phyloP scores from a whole-genome alignment of 192 early-diverging fungal genomes.

The Anaeromyces robustus region DNA sequence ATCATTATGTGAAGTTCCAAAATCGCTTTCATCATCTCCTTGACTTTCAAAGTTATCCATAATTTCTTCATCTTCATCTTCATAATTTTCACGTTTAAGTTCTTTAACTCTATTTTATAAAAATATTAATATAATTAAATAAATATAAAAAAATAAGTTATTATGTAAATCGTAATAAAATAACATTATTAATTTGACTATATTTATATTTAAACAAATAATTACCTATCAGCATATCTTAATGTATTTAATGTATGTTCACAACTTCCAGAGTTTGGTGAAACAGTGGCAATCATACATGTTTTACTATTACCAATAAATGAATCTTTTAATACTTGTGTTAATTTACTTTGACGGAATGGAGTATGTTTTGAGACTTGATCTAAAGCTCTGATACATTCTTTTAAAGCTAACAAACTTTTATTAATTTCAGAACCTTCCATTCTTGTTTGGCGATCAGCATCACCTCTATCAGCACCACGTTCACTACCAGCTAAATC shows the following conservation, averaged over 20 bases:
- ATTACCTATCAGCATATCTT: conserved; percentile 79
- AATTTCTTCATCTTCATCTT: conserved; percentile 10
- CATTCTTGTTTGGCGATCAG: conserved; percentile 88
- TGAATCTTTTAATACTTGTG: conserved; percentile 92
- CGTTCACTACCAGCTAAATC: conserved; percentile 97
- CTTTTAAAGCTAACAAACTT: conserved; percentile 89
- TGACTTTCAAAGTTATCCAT: not conserved
- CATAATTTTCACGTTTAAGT: conserved; percentile 20
- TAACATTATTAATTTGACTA: not conserved
- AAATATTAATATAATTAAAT: too few relatives aligned
- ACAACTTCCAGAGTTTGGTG: conserved; percentile 83
- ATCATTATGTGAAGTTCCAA: conserved; percentile 7
- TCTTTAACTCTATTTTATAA: conserved; percentile 29
- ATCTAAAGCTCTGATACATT: conserved; percentile 94
- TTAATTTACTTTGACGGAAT: conserved; percentile 93
- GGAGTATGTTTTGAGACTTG: conserved; percentile 90
- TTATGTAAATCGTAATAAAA: too few relatives aligned
- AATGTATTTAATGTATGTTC: conserved; percentile 96
- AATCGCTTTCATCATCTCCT: not conserved
- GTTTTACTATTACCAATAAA: conserved; percentile 95
- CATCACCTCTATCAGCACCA: conserved; percentile 88
- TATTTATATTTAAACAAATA: not conserved
- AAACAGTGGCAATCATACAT: conserved; percentile 98
- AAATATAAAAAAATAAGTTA: too few relatives aligned
- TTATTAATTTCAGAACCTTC: conserved; percentile 99